These are phyloP conservation scores for Rhizophagus sp. DNA, from an alignment of 192 early-diverging fungal genomes.

Conservation along the genomic window DNA sequence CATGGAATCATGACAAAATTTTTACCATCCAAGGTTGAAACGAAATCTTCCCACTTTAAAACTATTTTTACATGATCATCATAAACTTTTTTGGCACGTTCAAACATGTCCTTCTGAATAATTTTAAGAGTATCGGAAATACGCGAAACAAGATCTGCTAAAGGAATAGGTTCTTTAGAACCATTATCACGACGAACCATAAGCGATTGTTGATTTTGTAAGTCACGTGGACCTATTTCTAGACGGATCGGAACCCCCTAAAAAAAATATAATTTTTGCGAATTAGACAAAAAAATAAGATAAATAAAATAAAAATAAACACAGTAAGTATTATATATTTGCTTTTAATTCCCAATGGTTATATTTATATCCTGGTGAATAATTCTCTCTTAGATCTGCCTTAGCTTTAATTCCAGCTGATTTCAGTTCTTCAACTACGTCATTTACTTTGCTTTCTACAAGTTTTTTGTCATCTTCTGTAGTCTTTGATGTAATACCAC, in stretches of 20 bases:
- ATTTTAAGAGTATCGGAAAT: conserved; percentile 65
- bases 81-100: conserved; percentile 75
- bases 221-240: conserved; percentile 96
- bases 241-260: conserved; percentile 95
- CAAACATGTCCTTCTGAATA: conserved; percentile 92
- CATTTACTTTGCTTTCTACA: conserved; percentile 70
- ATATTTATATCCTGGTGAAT: conserved; percentile 97
- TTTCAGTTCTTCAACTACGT: conserved; percentile 67
- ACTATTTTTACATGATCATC: conserved; percentile 76
- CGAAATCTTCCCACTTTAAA: conserved; percentile 92
- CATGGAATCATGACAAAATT: conserved; percentile 89
- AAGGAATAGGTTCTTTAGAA: conserved; percentile 58
- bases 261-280: not conserved
- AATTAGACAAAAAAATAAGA: conserved; percentile 12
- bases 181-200: conserved; percentile 84
- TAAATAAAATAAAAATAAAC: not conserved
- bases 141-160: conserved; percentile 58
- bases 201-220: conserved; percentile 76
- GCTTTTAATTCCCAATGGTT: conserved; percentile 96
- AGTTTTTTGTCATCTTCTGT: conserved; percentile 68
- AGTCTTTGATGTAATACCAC: conserved; percentile 89
- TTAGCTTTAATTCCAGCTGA: conserved; percentile 76
- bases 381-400: conserved; percentile 76
- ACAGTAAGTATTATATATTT: conserved; percentile 16
- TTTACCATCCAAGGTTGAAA: conserved; percentile 86